Percentiles rank a stretch among this genome's conserved stretches.
Evolutionary conservation across 179 eudicot species (phyloP).

Genomic region (Heliamphora pulchella): DNA sequence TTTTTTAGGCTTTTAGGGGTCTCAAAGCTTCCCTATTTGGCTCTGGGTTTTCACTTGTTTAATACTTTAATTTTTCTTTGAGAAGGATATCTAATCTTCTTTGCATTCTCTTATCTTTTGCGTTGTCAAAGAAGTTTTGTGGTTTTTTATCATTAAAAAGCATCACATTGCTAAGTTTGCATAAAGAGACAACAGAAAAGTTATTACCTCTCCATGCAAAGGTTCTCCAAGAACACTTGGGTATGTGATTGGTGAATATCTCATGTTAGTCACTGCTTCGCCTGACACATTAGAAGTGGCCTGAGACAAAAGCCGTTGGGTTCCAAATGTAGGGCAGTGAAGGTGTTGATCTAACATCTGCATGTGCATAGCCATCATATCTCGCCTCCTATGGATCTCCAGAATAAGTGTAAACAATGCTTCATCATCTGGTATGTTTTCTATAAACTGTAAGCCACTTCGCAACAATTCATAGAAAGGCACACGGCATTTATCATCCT

Average conservation of each 20-base stretch:
- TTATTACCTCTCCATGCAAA: slow-evolving; percentile 87
- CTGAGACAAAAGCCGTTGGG: slow-evolving; percentile 67
- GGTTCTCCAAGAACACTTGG: slow-evolving; percentile 99
- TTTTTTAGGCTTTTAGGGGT: background rate
- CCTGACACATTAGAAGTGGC: slow-evolving; percentile 57
- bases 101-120: background rate
- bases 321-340: slow-evolving; percentile 94
- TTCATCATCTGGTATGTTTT: slow-evolving; percentile 89
- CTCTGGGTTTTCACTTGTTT: background rate
- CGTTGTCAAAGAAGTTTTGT: background rate
- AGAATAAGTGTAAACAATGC: slow-evolving; percentile 78
- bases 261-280: slow-evolving; percentile 56
- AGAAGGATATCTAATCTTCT: background rate
- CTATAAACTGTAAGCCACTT: slow-evolving; percentile 84
- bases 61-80: background rate
- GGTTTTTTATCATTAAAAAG: background rate
- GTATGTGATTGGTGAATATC: slow-evolving; percentile 90
- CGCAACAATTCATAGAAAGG: slow-evolving; percentile 91
- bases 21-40: background rate
- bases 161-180: background rate
- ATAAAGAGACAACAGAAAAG: background rate
- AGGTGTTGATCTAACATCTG: slow-evolving; percentile 97
- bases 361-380: slow-evolving; percentile 97
- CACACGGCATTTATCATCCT: slow-evolving; percentile 80
- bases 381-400: slow-evolving; percentile 91